phyloP scores from a whole-genome alignment of 768 basidiomycete genomes.

The Lentinus brumalis region DNA sequence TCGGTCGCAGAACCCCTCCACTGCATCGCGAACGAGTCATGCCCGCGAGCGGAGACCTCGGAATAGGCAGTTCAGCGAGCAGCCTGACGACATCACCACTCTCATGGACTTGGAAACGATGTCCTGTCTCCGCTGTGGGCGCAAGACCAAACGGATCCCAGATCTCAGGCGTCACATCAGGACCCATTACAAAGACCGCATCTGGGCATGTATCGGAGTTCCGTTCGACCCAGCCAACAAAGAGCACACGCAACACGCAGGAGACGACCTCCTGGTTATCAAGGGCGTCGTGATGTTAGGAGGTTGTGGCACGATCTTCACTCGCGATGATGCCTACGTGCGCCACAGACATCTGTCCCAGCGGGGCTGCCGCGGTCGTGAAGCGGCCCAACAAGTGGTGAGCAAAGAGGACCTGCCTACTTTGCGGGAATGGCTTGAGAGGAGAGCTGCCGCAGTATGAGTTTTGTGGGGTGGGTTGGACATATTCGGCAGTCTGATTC shows the following conservation, averaged over 20 bases:
- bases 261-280: not conserved
- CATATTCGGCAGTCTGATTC: too few species aligned
- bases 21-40: too few species aligned
- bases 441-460: too few species aligned
- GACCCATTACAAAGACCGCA: not conserved
- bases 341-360: not conserved
- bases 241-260: not conserved
- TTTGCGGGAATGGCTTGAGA: too few species aligned
- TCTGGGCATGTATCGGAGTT: not conserved
- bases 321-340: conserved; percentile 1
- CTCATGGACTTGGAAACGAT: not conserved
- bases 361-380: too few species aligned
- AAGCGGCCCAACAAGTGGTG: too few species aligned
- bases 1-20: too few species aligned
- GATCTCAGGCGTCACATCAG: conserved; percentile 5
- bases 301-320: conserved; percentile 5
- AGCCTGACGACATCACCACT: not conserved
- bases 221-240: not conserved
- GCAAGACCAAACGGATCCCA: not conserved
- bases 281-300: not conserved
- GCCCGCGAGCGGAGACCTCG: too few species aligned
- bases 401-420: too few species aligned
- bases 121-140: not conserved
- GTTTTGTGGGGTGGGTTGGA: too few species aligned
- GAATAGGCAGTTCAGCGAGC: not conserved